Percentiles rank a stretch among this genome's conserved stretches.
Evolutionary conservation across 2,329 filamentous ascomycete genomes (phyloP).

Genomic region (Scortechinia acanthostroma): DNA sequence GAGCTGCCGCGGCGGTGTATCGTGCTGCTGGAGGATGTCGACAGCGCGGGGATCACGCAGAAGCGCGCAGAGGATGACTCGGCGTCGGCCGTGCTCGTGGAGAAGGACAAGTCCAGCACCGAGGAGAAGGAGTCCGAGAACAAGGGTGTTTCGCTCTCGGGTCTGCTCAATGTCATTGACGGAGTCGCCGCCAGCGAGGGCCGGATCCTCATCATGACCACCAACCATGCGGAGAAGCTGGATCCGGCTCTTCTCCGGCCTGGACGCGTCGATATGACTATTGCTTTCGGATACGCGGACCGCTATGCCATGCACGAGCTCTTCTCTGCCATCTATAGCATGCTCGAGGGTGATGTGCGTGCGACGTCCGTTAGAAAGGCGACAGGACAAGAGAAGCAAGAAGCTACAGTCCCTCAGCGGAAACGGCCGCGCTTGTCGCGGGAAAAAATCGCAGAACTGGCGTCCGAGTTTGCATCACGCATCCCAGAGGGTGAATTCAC

Average conservation of each 20-base stretch:
- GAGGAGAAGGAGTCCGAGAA: background rate
- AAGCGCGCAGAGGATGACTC: background rate
- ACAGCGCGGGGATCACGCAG: constrained; percentile 23
- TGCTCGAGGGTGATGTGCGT: background rate
- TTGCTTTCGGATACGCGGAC: background rate
- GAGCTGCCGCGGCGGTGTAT: constrained; percentile 26
- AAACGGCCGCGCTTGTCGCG: background rate
- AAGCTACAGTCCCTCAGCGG: background rate
- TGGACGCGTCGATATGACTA: constrained; percentile 49
- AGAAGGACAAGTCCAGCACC: background rate
- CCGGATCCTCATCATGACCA: constrained; percentile 65
- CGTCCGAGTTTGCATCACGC: background rate
- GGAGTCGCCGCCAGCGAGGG: constrained; percentile 63
- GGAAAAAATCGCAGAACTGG: background rate
- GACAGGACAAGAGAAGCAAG: background rate
- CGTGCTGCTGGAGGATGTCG: constrained; percentile 31
- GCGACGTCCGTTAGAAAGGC: background rate
- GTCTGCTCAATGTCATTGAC: constrained; percentile 62
- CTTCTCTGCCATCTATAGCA: background rate
- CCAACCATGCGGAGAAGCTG: constrained; percentile 55
- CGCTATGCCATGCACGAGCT: background rate
- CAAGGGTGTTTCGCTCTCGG: constrained; percentile 34
- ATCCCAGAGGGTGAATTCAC: background rate
- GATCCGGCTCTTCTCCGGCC: constrained; percentile 55
- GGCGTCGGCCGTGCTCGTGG: background rate